These are phyloP conservation scores for Theobroma cacao DNA, from an alignment of 345 rosid species.

Conservation along the genomic window DNA sequence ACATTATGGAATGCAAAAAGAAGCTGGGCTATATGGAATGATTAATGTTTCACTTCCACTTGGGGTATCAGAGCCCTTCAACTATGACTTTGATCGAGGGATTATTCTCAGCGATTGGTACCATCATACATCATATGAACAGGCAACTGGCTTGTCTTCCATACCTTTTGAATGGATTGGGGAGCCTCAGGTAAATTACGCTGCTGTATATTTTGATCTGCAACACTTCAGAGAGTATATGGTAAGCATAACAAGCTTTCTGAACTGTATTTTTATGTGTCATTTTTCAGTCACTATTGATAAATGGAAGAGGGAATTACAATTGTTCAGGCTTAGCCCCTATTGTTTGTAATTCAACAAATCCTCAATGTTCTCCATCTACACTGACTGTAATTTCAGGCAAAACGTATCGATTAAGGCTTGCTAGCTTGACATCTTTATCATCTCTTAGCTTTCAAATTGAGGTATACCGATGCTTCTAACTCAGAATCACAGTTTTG, in stretches of 20 bases:
- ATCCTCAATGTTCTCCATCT: constrained; percentile 49
- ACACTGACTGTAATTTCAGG: constrained; percentile 43
- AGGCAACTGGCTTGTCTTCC: constrained; percentile 56
- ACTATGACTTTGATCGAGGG: constrained; percentile 54
- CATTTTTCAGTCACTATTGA: constrained; percentile 57
- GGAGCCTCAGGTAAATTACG: constrained; percentile 69
- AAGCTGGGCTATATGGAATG: constrained; percentile 59
- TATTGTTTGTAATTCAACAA: constrained; percentile 38
- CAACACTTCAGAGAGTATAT: neutral
- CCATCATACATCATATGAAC: constrained; percentile 58
- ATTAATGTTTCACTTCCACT: constrained; percentile 48
- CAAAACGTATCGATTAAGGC: constrained; percentile 59
- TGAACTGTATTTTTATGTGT: neutral
- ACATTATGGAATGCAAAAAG: constrained; percentile 77
- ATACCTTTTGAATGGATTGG: constrained; percentile 59
- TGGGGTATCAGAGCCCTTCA: constrained; percentile 53
- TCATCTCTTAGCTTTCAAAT: constrained; percentile 77
- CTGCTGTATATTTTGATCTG: neutral
- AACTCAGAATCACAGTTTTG: neutral
- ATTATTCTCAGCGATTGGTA: constrained; percentile 71
- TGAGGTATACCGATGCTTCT: constrained; percentile 35
- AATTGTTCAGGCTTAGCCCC: constrained; percentile 37
- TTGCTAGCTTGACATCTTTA: constrained; percentile 53
- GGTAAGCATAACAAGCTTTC: neutral
- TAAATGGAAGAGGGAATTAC: constrained; percentile 68